Evolutionary conservation across 257 asterid genomes (phyloP).

Genomic region (Jacaranda copaia): DNA sequence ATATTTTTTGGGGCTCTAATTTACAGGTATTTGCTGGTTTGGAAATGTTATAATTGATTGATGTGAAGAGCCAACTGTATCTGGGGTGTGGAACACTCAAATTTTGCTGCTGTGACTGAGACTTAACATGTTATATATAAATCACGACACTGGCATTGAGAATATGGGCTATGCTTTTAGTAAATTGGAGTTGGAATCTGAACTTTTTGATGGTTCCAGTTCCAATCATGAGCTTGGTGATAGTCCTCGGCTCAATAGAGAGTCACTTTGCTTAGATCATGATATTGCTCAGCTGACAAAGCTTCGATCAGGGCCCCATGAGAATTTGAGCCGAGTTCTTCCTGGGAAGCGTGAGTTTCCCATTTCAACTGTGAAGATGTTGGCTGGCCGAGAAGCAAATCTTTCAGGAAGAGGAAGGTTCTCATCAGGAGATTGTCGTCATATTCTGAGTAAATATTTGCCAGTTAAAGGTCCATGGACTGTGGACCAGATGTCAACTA

Average conservation of each 20-base stretch:
- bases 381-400: constrained; percentile 82
- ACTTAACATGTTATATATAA: constrained; percentile 48
- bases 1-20: not conserved
- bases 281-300: constrained; percentile 80
- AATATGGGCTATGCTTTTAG: constrained; percentile 80
- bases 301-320: constrained; percentile 72
- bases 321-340: constrained; percentile 47
- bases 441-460: constrained; percentile 73
- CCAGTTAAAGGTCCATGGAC: constrained; percentile 73
- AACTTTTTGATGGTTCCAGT: constrained; percentile 54
- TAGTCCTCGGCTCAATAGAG: constrained; percentile 32
- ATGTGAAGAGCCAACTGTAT: constrained; percentile 28
- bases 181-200: constrained; percentile 63
- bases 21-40: constrained; percentile 40
- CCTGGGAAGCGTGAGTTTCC: constrained; percentile 59
- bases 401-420: constrained; percentile 73
- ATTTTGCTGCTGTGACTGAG: constrained; percentile 28
- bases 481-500: constrained; percentile 80
- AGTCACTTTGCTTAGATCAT: constrained; percentile 46
- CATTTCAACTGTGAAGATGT: constrained; percentile 70
- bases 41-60: constrained; percentile 22
- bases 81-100: not conserved
- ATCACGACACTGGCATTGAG: constrained; percentile 35
- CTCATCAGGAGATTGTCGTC: constrained; percentile 73
- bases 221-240: constrained; percentile 41